These are phyloP conservation scores for Wilcoxina mikolae DNA, from an alignment of 495 filamentous ascomycete species.

Conservation along the genomic window DNA sequence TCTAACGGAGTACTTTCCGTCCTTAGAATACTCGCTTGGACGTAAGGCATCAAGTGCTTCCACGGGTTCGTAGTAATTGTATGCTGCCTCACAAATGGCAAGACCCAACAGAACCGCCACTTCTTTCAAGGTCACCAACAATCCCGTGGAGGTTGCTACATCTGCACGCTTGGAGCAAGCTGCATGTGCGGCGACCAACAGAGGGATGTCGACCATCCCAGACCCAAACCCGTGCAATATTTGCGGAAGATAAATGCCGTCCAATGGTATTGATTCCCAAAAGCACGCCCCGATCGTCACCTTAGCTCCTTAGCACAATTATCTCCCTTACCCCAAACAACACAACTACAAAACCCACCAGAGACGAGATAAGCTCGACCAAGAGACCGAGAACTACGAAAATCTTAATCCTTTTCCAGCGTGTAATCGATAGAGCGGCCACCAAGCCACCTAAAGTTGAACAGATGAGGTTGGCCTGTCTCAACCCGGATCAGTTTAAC, in stretches of 20 bases:
- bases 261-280: background rate
- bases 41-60: background rate
- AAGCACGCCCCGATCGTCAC: background rate
- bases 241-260: slow-evolving; percentile 2
- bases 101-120: background rate
- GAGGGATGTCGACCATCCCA: slow-evolving; percentile 1
- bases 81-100: background rate
- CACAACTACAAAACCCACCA: background rate
- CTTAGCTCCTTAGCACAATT: background rate
- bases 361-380: background rate
- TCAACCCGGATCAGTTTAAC: too few species aligned
- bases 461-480: background rate
- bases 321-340: background rate
- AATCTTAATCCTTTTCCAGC: background rate
- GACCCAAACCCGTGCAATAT: background rate
- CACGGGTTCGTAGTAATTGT: background rate
- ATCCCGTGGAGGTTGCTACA: slow-evolving; percentile 1
- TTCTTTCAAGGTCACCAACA: background rate
- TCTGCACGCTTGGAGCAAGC: background rate
- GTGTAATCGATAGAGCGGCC: background rate
- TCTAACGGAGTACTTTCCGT: background rate
- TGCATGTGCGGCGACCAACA: background rate
- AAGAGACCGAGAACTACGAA: background rate
- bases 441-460: background rate
- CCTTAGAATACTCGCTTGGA: background rate